Evolutionary conservation across 306 rosid species (phyloP).

Genomic region (Prunus mira): DNA sequence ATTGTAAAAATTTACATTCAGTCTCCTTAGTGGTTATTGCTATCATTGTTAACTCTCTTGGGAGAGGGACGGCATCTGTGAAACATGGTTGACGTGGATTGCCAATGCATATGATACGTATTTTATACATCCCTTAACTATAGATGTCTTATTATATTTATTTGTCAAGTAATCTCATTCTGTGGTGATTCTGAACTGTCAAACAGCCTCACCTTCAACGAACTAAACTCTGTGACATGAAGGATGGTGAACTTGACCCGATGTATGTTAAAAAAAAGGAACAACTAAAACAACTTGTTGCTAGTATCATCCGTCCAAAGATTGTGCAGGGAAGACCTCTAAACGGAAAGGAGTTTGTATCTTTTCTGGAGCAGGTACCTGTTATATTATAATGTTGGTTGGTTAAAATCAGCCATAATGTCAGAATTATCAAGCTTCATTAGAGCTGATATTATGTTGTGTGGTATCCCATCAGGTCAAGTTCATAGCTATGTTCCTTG

Average conservation of each 20-base stretch:
- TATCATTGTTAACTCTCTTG: not conserved
- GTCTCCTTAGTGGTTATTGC: not conserved
- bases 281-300: slow-evolving; percentile 70
- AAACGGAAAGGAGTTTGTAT: slow-evolving; percentile 82
- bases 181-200: slow-evolving; percentile 24
- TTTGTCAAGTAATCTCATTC: slow-evolving; percentile 11
- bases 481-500: not conserved
- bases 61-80: not conserved
- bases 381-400: not conserved
- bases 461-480: not conserved
- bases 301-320: slow-evolving; percentile 80
- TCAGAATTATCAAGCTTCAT: not conserved
- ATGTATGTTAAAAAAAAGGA: slow-evolving; percentile 73
- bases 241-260: slow-evolving; percentile 80
- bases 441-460: not conserved
- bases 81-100: not conserved
- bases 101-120: not conserved
- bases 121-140: not conserved
- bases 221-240: slow-evolving; percentile 95
- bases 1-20: not conserved
- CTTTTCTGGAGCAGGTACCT: slow-evolving; percentile 81
- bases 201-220: slow-evolving; percentile 93
- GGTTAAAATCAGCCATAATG: not conserved
- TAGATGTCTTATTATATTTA: not conserved
- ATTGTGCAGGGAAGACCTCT: slow-evolving; percentile 78